phyloP scores from a whole-genome alignment of 108 stramenopile genomes.

The Cyclotella baltica region DNA sequence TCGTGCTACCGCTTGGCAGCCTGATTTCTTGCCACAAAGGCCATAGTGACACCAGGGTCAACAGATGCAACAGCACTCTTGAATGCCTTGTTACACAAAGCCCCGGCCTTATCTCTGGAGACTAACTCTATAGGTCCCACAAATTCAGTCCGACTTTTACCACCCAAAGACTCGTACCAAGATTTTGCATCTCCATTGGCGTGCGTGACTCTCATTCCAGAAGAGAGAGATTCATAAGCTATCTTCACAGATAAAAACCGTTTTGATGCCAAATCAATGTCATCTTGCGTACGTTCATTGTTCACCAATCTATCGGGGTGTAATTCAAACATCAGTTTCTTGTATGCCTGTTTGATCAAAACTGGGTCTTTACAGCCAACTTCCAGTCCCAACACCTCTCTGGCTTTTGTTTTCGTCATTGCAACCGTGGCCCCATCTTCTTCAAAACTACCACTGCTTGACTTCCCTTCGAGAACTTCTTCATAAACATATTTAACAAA shows the following conservation, averaged over 20 bases:
- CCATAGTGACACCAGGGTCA: slow-evolving; percentile 72
- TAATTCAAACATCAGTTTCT: slow-evolving; percentile 63
- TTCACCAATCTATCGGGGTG: slow-evolving; percentile 83
- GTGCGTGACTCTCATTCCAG: slow-evolving; percentile 51
- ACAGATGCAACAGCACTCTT: slow-evolving; percentile 66
- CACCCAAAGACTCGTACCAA: slow-evolving; percentile 88
- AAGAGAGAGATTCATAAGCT: slow-evolving; percentile 76
- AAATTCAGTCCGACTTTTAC: slow-evolving; percentile 75
- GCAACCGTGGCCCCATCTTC: slow-evolving; percentile 22
- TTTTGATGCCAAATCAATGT: slow-evolving; percentile 50
- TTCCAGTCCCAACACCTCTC: slow-evolving; percentile 61
- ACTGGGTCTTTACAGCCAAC: slow-evolving; percentile 47
- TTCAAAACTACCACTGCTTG: slow-evolving; percentile 26
- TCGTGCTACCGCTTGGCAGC: slow-evolving; percentile 9
- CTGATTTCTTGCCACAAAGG: slow-evolving; percentile 76
- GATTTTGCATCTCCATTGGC: slow-evolving; percentile 42
- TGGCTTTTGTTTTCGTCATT: slow-evolving; percentile 75
- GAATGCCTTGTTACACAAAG: slow-evolving; percentile 52
- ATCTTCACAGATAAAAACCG: slow-evolving; percentile 63
- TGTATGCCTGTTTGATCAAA: slow-evolving; percentile 72
- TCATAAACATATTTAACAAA: slow-evolving; percentile 82
- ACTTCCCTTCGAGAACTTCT: slow-evolving; percentile 68
- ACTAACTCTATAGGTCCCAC: slow-evolving; percentile 63
- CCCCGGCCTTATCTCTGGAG: slow-evolving; percentile 60
- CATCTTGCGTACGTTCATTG: slow-evolving; percentile 50